Evolutionary conservation across 306 rosid species (phyloP).

Genomic region (Inga oerstediana): DNA sequence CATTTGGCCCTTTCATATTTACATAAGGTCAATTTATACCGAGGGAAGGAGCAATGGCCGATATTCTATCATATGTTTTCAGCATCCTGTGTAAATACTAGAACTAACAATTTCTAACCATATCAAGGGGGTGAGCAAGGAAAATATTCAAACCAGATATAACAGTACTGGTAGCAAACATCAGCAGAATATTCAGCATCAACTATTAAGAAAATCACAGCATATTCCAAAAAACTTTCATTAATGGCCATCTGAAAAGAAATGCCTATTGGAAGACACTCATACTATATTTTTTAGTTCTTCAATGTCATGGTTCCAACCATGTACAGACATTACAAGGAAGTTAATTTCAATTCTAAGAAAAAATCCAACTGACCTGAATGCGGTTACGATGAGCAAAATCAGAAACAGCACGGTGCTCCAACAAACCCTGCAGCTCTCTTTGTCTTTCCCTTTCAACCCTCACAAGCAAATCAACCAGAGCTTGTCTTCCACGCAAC

Average conservation of each 20-base stretch:
- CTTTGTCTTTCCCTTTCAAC: constrained; percentile 93
- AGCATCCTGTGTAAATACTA: constrained; percentile 8
- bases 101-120: constrained; percentile 13
- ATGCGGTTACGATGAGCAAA: constrained; percentile 98
- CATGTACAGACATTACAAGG: constrained; percentile 10
- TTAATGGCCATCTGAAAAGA: background rate
- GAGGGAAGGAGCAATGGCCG: constrained; percentile 1
- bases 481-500: constrained; percentile 95
- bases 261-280: constrained; percentile 1
- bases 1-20: constrained; percentile 14
- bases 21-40: constrained; percentile 11
- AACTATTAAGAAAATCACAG: constrained; percentile 16
- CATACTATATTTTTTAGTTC: constrained; percentile 23
- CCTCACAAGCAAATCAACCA: constrained; percentile 91
- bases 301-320: constrained; percentile 19
- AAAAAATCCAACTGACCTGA: constrained; percentile 73
- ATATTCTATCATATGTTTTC: constrained; percentile 9
- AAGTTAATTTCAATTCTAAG: constrained; percentile 26
- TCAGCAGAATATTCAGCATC: background rate
- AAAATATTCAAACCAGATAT: constrained; percentile 21
- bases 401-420: constrained; percentile 98
- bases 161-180: constrained; percentile 24
- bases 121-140: background rate
- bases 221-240: constrained; percentile 1
- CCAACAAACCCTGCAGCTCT: constrained; percentile 91